Evolutionary conservation across 2,329 filamentous ascomycete species (phyloP), one percentile per base, ranked within the genome.

Genomic region (Ampelomyces quisqualis): DNA sequence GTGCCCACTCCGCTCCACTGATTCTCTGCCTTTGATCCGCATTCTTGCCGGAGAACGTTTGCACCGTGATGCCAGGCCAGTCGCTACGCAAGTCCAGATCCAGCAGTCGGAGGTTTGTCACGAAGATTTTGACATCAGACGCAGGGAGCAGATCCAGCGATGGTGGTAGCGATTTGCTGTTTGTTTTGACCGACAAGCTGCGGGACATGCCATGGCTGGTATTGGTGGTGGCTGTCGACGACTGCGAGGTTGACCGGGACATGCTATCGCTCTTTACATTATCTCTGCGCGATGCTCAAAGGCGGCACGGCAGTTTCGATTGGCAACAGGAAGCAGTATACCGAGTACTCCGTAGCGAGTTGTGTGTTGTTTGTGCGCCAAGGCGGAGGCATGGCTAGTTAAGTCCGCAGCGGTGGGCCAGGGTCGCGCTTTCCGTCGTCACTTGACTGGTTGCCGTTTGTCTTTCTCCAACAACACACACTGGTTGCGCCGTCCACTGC

Each of bases 21-120:
- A 95, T 83, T 38, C 91, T 81, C 67, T 85, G 85, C 70, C 91
- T 93, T 67, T 91, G 86, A 38, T 86, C 86, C 49, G 85, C 82
- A 57, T 87, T 79, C 42, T 77, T 82, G 3, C 77, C 73, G 3
- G 81, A 80, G 62, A 97, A 88, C 2, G 85, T 86, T 34, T 84
- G 76, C 0, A 76, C 64, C 1, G 80, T 82, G 41, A 96, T 86
- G 13, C 71, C 77, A 0, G 91, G 91, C 87, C 90, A 96, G 69
- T 94, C 89, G 1, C 80, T 73, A 0, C 77, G 77, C 34, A 78
- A 72, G 58, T 95, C 86, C 20, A 97, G 78, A 57, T 94, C 82
- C 18, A 98, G 77, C 3, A 97, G 79, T 26, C 84, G 85, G 27
- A 96, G 70, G 62, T 95, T 95, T 23, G 85, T 89, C 37, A 95